Evolutionary conservation across 2,329 filamentous ascomycete species (phyloP), one percentile per base, ranked within the genome.

Genomic region (Stylonectria norvegica): DNA sequence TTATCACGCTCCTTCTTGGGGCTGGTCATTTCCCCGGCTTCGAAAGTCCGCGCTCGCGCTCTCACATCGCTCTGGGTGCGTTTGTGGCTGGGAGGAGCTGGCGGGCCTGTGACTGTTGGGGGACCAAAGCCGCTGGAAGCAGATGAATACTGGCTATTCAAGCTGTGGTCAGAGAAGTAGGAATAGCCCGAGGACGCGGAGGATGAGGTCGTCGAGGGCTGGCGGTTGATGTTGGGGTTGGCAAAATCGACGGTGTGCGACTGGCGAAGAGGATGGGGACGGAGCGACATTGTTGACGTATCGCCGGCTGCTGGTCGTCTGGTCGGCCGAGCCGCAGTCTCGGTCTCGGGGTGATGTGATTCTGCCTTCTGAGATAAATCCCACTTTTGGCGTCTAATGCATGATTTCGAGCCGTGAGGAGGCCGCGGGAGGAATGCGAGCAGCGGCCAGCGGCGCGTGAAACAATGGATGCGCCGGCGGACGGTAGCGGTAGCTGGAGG

Each of bases 11-110:
- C 62, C 42, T 63, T 66, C 52, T 69, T 65, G 38, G 66, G 53
- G 48, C 57, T 50, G 45, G 59, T 71, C 67, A 59, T 73, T 63
- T 64, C 71, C 59, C 60, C 64, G 29, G 58, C 35, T 57, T 68
- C 66, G 51, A 75, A 66, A 44, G 71, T 65, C 52, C 73, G 61
- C 58, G 81, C 75, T 30, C 72, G 71, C 44, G 75, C 74, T 42
- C 67, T 60, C 41, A 77, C 77, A 70, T 93, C 86, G 66, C 86
- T 91, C 63, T 82, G 76, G 45, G 86, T 86, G 61, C 88, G 80
- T 63, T 81, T 85, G 59, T 91, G 87, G 34, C 75, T 73, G 12
- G 27, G 27, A 45, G 65, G 56, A 44, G 61, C 60, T 43, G 65
- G 46, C n/a, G n/a, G n/a, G n/a, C n/a, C n/a, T n/a, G n/a, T n/a